Base-by-base conservation (phyloP, 2,329 filamentous ascomycete genomes). In the Periconia macrospinosa region DNA sequence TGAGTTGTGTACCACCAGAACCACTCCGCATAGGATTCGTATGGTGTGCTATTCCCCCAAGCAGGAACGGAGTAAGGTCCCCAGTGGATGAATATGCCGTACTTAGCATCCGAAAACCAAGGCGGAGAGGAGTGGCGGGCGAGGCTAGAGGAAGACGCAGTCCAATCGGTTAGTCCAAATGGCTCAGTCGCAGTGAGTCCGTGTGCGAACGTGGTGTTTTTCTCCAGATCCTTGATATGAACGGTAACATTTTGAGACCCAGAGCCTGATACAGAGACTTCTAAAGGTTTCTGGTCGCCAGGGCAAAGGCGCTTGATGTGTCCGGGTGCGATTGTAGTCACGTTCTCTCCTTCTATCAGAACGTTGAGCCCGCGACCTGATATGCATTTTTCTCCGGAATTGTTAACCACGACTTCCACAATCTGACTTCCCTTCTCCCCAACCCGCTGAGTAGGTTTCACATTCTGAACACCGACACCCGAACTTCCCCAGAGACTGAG, bases 41-140 rank as follows among this genome's bases (percentile, higher is more conserved):
- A 73, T 3, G 69, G 56, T 9, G 66, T 66, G 2, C 59, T 57
- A 41, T 78, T 77, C 1, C 83, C 83, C 81, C 82, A 86, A 3
- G 78, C 82, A 0, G 83, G 79, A 0, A 85, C 82, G 0, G 80
- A 68, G 57, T 84, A 86, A 0, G 78, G 71, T 0, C 83, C 83
- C 81, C 83, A 85, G 55, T 85, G 83, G 41, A 85, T 81, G 60
- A 86, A 85, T 37, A 86, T 85, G 0, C 83, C 83, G 55, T 75
- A 86, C 53, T 86, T 86, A 19, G 75, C 79, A 41, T 78, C 74
- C 50, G 81, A 75, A 57, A 78, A 86, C 83, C 83, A 85, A 6
- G 76, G 45, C 1, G 59, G 59, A 17, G 59, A 54, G 11, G 59
- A 54, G 41, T 61, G 57, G 2, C 48, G 40, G 17, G 56, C 57